These are phyloP conservation scores for Pulveroboletus sp. DNA, from an alignment of 768 basidiomycete genomes.

Conservation along the genomic window DNA sequence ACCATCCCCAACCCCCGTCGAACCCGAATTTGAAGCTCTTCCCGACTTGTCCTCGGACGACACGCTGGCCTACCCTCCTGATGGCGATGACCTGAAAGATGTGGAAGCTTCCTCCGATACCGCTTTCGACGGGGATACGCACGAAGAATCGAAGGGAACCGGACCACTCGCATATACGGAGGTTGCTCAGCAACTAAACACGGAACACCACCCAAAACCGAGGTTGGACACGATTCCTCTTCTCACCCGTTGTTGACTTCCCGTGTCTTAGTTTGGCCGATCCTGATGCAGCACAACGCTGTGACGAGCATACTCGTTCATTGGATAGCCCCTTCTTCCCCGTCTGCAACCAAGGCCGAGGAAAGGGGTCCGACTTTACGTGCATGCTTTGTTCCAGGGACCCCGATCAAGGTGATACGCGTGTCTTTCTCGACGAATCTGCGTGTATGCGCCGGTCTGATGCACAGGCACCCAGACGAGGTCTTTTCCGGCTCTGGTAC, in stretches of 20 bases:
- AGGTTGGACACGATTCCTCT: conserved; percentile 17
- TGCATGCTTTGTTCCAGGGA: conserved; percentile 20
- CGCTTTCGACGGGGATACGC: conserved; percentile 9
- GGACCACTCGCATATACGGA: conserved; percentile 16
- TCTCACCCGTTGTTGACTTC: conserved; percentile 10
- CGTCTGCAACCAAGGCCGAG: conserved; percentile 20
- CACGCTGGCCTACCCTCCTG: conserved; percentile 15
- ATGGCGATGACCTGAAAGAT: conserved; percentile 5
- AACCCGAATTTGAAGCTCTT: background rate
- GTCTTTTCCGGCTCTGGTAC: background rate
- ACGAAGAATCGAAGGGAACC: background rate
- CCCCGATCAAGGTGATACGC: conserved; percentile 20
- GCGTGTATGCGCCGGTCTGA: conserved; percentile 23
- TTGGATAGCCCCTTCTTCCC: background rate
- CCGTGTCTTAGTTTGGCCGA: conserved; percentile 6
- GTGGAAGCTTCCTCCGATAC: conserved; percentile 24
- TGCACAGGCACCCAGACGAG: conserved; percentile 8
- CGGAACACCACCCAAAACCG: background rate
- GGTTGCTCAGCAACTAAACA: background rate
- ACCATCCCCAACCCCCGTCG: conserved; percentile 1
- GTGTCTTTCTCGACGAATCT: background rate
- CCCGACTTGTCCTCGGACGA: conserved; percentile 23
- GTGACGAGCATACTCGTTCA: background rate
- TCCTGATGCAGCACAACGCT: background rate
- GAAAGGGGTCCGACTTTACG: conserved; percentile 10